Evolutionary conservation across 352 stramenopile genomes (phyloP).

Genomic region (Phytophthora cactorum): DNA sequence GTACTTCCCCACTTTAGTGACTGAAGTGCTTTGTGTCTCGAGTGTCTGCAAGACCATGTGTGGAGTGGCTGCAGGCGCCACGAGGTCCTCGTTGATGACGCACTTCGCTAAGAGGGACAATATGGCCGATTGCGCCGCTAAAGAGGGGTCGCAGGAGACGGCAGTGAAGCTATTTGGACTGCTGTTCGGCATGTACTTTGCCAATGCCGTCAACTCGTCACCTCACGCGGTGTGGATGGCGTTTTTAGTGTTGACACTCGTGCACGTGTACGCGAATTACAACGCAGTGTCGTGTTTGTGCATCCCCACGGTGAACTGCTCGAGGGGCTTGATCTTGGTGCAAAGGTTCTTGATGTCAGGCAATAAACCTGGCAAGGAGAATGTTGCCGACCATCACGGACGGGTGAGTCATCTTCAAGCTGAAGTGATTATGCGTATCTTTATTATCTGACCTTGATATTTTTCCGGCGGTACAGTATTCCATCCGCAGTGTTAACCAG

Average conservation of each 20-base stretch:
- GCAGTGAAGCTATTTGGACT: conserved; percentile 95
- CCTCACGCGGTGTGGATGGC: conserved; percentile 83
- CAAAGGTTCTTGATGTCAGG: conserved; percentile 46
- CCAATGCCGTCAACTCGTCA: conserved; percentile 74
- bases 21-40: conserved; percentile 80
- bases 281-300: conserved; percentile 87
- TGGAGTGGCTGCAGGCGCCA: conserved; percentile 94
- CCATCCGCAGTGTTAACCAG: conserved; percentile 67
- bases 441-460: conserved; percentile 7
- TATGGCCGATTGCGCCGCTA: conserved; percentile 93
- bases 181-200: conserved; percentile 88
- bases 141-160: conserved; percentile 97
- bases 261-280: conserved; percentile 97
- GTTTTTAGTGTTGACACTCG: conserved; percentile 91
- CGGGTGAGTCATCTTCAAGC: conserved; percentile 29
- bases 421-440: conserved; percentile 20
- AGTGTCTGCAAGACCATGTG: conserved; percentile 96
- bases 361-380: conserved; percentile 32
- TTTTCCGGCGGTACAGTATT: conserved; percentile 38
- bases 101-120: conserved; percentile 90
- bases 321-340: conserved; percentile 62
- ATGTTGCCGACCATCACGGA: conserved; percentile 32
- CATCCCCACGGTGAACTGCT: conserved; percentile 90
- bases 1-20: conserved; percentile 72
- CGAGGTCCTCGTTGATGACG: conserved; percentile 91